These are phyloP conservation scores for Cucumis sativus DNA, from an alignment of 306 rosid genomes.

Conservation along the genomic window DNA sequence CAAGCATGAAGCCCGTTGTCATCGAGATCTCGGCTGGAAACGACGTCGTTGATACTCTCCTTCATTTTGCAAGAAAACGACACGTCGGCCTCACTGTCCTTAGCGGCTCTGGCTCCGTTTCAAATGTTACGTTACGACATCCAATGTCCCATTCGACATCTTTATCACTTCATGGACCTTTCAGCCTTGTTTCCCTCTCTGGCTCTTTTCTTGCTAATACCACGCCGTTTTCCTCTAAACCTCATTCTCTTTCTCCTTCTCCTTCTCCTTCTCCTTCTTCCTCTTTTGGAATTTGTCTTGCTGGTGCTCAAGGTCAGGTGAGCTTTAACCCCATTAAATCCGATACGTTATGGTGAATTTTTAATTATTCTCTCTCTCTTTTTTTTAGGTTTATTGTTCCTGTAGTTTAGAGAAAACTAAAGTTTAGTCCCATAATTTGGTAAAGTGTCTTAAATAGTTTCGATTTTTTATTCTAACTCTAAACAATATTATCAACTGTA, in stretches of 20 bases:
- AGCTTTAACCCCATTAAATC: background rate
- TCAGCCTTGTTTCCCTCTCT: slow-evolving; percentile 16
- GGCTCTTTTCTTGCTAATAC: slow-evolving; percentile 17
- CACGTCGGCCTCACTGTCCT: slow-evolving; percentile 19
- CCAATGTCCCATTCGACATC: slow-evolving; percentile 6
- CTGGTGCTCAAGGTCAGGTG: slow-evolving; percentile 24
- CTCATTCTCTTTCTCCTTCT: background rate
- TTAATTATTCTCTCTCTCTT: background rate
- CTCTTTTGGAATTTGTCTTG: slow-evolving; percentile 27
- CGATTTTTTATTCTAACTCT: too few relatives aligned
- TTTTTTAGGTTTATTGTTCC: background rate
- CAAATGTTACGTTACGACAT: slow-evolving; percentile 22
- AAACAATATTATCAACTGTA: too few relatives aligned
- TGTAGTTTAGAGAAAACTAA: background rate
- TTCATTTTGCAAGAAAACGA: slow-evolving; percentile 18
- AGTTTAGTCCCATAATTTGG: too few relatives aligned
- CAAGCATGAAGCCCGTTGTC: slow-evolving; percentile 14
- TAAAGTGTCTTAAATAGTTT: too few relatives aligned
- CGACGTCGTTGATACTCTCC: slow-evolving; percentile 30
- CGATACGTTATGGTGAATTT: too few relatives aligned
- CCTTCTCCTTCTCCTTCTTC: background rate
- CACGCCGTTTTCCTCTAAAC: background rate
- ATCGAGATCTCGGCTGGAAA: slow-evolving; percentile 33
- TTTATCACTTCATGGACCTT: slow-evolving; percentile 23
- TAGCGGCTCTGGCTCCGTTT: slow-evolving; percentile 28